Conservation (phyloP, 441 rosid genomes). For the Corymbia calophylla region DNA sequence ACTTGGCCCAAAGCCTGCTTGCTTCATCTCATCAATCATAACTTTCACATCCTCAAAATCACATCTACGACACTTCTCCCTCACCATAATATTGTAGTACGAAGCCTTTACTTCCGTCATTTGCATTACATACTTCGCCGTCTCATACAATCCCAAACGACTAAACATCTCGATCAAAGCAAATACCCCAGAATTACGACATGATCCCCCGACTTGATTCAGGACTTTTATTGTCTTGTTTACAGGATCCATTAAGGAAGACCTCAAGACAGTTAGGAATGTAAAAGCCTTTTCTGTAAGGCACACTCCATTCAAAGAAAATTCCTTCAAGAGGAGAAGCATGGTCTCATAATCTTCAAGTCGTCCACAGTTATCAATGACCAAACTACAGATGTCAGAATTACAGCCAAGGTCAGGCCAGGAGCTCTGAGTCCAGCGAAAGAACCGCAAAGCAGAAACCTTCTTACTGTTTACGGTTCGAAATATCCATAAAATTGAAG, state of each 20-base stretch:
- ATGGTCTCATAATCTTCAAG: slow-evolving; percentile 26
- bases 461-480: slow-evolving; percentile 24
- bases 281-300: slow-evolving; percentile 35
- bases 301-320: slow-evolving; percentile 5
- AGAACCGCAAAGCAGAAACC: slow-evolving; percentile 32
- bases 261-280: slow-evolving; percentile 24
- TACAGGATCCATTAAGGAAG: slow-evolving; percentile 7
- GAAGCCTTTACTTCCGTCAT: slow-evolving; percentile 24
- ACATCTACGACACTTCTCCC: slow-evolving; percentile 23
- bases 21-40: slow-evolving; percentile 36
- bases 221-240: slow-evolving; percentile 21
- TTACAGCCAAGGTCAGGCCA: slow-evolving; percentile 20
- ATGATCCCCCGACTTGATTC: slow-evolving; percentile 32
- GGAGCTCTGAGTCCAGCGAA: slow-evolving; percentile 23
- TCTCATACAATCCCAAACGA: slow-evolving; percentile 19
- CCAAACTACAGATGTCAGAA: slow-evolving; percentile 35
- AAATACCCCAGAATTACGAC: slow-evolving; percentile 26
- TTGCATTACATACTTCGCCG: slow-evolving; percentile 34
- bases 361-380: slow-evolving; percentile 44
- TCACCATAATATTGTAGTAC: slow-evolving; percentile 21
- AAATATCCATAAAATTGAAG: slow-evolving; percentile 14
- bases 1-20: slow-evolving; percentile 15
- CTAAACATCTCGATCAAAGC: slow-evolving; percentile 36
- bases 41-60: slow-evolving; percentile 24
- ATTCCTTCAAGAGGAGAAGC: slow-evolving; percentile 18